Base-by-base conservation (phyloP, 306 rosid species). In the Cicer arietinum region DNA sequence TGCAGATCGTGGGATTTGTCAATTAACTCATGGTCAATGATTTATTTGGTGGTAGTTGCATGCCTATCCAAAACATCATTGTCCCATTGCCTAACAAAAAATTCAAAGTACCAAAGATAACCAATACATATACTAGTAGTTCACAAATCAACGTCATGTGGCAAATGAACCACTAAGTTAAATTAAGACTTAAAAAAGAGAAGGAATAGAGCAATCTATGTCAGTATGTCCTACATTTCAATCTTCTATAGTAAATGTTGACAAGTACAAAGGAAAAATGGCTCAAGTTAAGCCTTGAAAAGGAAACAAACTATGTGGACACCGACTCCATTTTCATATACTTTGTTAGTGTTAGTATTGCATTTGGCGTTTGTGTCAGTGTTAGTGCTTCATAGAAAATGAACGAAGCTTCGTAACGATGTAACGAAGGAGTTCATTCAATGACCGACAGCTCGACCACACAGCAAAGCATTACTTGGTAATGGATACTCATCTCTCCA, bases 401-500 rank as follows among this genome's bases (percentile, higher is more conserved):
- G 18, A 35, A 13, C 7, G 66, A 60, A 60, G 16, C 10, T 60
- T 50, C 25, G 53, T 40, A 48, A 53, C 12, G 65, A 22, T 2
- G 53, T 40, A 48, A 53, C 12, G 65, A 22, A 1, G 6, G 4
- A 48, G n/a, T 51, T 44, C 11, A 16, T 51, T 44, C 11, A 16
- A 41, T 72, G 88, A 44, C 95, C 89, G 16, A 83, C 7, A 4
- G 96, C 98, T 7, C 87, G 73, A 4, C 92, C 96, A 45, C 97
- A 89, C 4, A 59, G 70, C 74, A 88, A 82, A 71, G 93, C 91
- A 85, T 93, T 91, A 47, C 75, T 93, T 7, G 97, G 98, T 44
- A 86, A 84, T 2, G 97, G 97, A 70, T 88, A 89, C 69, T 93
- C 98, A 81, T 93, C 97, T 79, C 97, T 85, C 93, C 92, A 89